Evolutionary conservation across 2,329 filamentous ascomycete species (phyloP).

Genomic region (Canariomyces notabilis): DNA sequence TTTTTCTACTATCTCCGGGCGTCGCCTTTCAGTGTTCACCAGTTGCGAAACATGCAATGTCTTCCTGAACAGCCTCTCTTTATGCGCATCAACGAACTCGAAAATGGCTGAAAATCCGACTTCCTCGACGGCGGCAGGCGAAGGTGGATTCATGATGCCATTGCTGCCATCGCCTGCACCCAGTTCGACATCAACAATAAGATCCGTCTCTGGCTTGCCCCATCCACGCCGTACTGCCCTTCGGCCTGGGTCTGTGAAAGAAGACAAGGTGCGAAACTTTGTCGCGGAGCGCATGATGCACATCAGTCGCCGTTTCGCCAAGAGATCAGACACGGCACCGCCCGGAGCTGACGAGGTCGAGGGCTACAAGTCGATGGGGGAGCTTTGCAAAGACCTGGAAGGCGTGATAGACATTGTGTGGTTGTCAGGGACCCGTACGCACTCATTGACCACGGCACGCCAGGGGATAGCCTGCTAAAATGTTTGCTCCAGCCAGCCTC

Average conservation of each 20-base stretch:
- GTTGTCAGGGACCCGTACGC: constrained; percentile 80
- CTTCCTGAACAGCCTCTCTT: background rate
- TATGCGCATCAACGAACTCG: background rate
- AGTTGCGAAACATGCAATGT: constrained; percentile 18
- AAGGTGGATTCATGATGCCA: constrained; percentile 50
- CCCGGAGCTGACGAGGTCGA: constrained; percentile 41
- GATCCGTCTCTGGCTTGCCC: constrained; percentile 41
- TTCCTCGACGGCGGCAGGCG: constrained; percentile 18
- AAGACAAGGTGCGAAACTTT: constrained; percentile 55
- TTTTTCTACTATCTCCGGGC: background rate
- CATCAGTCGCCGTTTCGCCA: constrained; percentile 54
- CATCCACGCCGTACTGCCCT: constrained; percentile 51
- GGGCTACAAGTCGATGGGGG: constrained; percentile 57
- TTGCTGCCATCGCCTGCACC: constrained; percentile 52
- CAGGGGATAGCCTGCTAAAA: background rate
- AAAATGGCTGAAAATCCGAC: constrained; percentile 16
- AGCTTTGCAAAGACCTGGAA: constrained; percentile 71
- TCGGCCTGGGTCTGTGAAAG: constrained; percentile 53
- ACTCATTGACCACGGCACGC: background rate
- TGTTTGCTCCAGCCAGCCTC: constrained; percentile 56
- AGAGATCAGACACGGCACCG: constrained; percentile 48
- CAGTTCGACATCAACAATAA: constrained; percentile 41
- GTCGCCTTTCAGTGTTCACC: background rate
- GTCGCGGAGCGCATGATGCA: constrained; percentile 49
- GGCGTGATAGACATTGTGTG: constrained; percentile 74